phyloP scores from a whole-genome alignment of 176 grass and related monocot genomes.

The Eleusine indica region DNA sequence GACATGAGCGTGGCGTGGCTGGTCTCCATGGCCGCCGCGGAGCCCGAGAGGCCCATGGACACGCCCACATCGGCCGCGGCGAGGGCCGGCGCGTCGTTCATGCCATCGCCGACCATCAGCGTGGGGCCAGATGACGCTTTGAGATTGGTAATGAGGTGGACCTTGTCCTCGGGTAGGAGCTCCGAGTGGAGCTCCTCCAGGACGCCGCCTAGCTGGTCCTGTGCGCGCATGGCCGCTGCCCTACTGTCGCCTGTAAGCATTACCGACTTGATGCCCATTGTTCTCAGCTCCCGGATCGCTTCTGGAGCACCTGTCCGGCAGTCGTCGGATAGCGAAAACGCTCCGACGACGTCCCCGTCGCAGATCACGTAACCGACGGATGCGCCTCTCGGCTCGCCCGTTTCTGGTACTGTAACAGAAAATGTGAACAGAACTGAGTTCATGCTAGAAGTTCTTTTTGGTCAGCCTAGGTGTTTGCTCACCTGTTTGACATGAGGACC shows the following conservation, averaged over 20 bases:
- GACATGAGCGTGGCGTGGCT: slow-evolving; percentile 81
- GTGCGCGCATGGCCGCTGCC: slow-evolving; percentile 47
- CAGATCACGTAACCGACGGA: slow-evolving; percentile 65
- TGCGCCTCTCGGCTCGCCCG: slow-evolving; percentile 37
- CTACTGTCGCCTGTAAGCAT: slow-evolving; percentile 80
- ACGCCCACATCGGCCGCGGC: slow-evolving; percentile 64
- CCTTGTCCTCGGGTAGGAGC: slow-evolving; percentile 78
- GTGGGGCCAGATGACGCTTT: slow-evolving; percentile 45
- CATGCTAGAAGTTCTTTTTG: too few species aligned
- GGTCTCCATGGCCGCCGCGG: slow-evolving; percentile 69
- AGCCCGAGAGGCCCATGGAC: slow-evolving; percentile 71
- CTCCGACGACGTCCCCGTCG: slow-evolving; percentile 23
- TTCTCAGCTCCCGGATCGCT: slow-evolving; percentile 59
- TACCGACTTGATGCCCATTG: slow-evolving; percentile 59
- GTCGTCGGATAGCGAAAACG: slow-evolving; percentile 56
- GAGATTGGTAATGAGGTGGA: slow-evolving; percentile 37
- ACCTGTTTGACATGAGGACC: too few species aligned
- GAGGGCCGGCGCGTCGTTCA: slow-evolving; percentile 83
- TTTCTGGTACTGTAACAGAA: too few species aligned
- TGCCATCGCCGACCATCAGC: slow-evolving; percentile 79
- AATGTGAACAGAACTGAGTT: too few species aligned
- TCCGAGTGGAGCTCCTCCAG: slow-evolving; percentile 58
- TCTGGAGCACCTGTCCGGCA: slow-evolving; percentile 55
- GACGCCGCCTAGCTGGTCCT: slow-evolving; percentile 49
- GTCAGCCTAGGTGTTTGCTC: too few species aligned